Conservation (phyloP, 2,329 filamentous ascomycete genomes). For the Cordyceps javanica region DNA sequence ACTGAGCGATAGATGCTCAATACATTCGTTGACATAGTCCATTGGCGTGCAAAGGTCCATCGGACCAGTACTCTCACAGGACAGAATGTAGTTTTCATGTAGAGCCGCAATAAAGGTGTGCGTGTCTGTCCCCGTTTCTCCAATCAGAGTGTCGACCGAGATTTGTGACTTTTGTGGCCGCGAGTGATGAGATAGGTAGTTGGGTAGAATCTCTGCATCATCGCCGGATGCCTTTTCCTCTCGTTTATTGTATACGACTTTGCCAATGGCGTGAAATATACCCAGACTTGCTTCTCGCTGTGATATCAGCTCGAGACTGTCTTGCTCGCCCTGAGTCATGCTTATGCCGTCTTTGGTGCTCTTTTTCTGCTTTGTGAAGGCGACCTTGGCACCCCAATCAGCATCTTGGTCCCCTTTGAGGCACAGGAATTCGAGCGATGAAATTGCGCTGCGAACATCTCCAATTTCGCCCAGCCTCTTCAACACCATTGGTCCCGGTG, state of each 20-base stretch:
- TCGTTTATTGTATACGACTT: conserved; percentile 94
- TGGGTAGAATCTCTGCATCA: conserved; percentile 49
- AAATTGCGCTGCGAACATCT: conserved; percentile 88
- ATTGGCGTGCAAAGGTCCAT: conserved; percentile 55
- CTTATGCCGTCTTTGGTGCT: conserved; percentile 47
- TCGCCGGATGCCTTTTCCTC: conserved; percentile 39
- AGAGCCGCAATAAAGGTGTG: conserved; percentile 84
- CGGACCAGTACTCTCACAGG: conserved; percentile 57
- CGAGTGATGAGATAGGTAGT: conserved; percentile 50
- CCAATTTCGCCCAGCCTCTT: conserved; percentile 78
- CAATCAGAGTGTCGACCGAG: conserved; percentile 68
- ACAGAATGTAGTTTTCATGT: conserved; percentile 89
- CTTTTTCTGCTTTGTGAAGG: conserved; percentile 63
- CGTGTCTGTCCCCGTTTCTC: conserved; percentile 88
- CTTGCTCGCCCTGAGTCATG: conserved; percentile 70
- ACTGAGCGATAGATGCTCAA: conserved; percentile 79
- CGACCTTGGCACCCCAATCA: conserved; percentile 69
- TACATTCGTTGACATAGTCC: conserved; percentile 76
- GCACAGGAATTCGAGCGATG: conserved; percentile 87
- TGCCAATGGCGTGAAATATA: conserved; percentile 93
- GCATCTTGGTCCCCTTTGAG: conserved; percentile 69
- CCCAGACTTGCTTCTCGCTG: conserved; percentile 85
- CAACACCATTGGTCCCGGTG: conserved; percentile 72
- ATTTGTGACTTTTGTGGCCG: conserved; percentile 61
- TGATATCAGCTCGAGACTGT: conserved; percentile 74